These are phyloP conservation scores for Oxyria digyna DNA, from an alignment of 148 eudicot genomes.

Conservation along the genomic window DNA sequence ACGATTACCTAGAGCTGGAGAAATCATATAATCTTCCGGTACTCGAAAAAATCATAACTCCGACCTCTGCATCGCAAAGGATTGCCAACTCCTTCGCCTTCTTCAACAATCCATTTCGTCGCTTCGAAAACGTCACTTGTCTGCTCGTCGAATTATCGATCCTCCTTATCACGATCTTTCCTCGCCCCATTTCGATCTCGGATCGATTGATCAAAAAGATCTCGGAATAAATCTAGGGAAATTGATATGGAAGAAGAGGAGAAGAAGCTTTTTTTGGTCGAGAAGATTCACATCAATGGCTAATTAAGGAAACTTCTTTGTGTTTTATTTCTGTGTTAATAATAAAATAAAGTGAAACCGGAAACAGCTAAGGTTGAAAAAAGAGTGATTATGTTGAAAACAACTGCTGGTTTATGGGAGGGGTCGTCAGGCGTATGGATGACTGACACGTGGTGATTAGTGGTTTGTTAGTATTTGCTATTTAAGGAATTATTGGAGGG, in stretches of 20 bases:
- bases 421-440: neutral
- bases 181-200: slow-evolving; percentile 32
- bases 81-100: slow-evolving; percentile 52
- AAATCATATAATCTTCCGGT: slow-evolving; percentile 43
- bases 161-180: slow-evolving; percentile 53
- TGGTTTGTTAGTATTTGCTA: slow-evolving; percentile 9
- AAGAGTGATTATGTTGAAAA: neutral
- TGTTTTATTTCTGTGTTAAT: neutral
- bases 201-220: neutral
- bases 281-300: slow-evolving; percentile 8
- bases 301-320: slow-evolving; percentile 7
- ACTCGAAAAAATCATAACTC: slow-evolving; percentile 52
- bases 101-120: slow-evolving; percentile 46
- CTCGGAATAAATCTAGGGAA: neutral
- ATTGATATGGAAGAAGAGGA: neutral
- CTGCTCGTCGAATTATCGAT: slow-evolving; percentile 54
- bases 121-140: slow-evolving; percentile 54
- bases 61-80: slow-evolving; percentile 58
- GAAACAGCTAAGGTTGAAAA: neutral
- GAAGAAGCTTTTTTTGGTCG: slow-evolving; percentile 3
- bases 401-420: neutral
- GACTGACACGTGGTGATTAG: neutral
- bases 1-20: slow-evolving; percentile 36
- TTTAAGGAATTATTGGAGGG: slow-evolving; percentile 1
- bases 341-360: neutral